Evolutionary conservation across 2,329 filamentous ascomycete genomes (phyloP), one percentile per base, ranked within the genome.

Genomic region (Sporothrix humicola): DNA sequence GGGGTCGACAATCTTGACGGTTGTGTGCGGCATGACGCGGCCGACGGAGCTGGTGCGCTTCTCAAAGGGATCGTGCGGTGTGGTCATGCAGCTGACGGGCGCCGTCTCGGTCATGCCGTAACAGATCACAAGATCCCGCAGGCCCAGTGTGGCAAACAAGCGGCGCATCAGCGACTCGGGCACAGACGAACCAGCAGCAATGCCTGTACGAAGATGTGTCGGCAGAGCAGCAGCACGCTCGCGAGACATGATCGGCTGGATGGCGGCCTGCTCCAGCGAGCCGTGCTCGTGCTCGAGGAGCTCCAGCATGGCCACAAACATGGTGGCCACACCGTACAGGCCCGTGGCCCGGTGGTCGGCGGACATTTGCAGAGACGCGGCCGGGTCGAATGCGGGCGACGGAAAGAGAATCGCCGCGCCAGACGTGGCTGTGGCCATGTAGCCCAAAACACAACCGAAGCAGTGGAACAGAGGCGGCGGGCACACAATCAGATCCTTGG

Each of bases 61-160:
- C 52, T 87, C 87, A 2, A 93, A 84, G 0, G 93, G 90, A 79
- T 97, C 94, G 20, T 88, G 82, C 0, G 93, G 95, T 0, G 89
- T 85, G 0, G 95, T 97, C 94, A 97, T 97, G 76, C 88, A 89
- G 85, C 88, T 86, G 78, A 93, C 92, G 56, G 92, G 92, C 68
- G 86, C 88, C 1, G 95, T 98, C 82, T 98, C 95, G 1, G 95
- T 98, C 94, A 97, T 97, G 75, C 95, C 95, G 81, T 98, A 98
- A 85, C 95, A 97, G 76, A 97, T 98, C 0, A 95, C 95, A 26
- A 98, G 83, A 73, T 97, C 92, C 0, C 87, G 88, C 20, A 98
- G 84, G 68, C 96, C 96, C 9, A 98, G 85, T 1, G 84, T 86
- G 31, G 86, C 86, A 80, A 95, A 92, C 7, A 98, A 83, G 74